Conservation (phyloP, 176 grass and related monocot species). For the Otatea glauca region DNA sequence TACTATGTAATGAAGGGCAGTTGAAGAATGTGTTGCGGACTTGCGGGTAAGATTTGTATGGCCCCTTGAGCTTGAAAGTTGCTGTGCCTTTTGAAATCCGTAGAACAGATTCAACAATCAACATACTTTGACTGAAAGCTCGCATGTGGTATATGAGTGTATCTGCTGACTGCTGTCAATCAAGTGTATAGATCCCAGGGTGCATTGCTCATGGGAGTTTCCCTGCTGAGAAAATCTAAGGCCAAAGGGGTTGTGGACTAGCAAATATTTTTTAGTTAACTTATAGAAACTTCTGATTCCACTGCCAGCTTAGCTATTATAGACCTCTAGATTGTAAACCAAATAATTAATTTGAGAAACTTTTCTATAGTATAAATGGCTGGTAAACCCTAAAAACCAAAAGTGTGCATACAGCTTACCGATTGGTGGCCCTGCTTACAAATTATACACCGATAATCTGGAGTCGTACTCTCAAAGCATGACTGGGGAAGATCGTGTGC, state of each 20-base stretch:
- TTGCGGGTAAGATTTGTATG: background rate
- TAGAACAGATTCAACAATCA: background rate
- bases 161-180: background rate
- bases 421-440: background rate
- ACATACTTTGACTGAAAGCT: background rate
- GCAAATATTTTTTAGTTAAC: slow-evolving; percentile 7
- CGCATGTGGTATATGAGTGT: background rate
- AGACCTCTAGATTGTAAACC: background rate
- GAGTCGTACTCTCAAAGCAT: background rate
- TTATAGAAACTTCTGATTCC: slow-evolving; percentile 3
- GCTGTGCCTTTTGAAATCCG: background rate
- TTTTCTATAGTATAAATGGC: background rate
- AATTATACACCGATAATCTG: slow-evolving; percentile 9
- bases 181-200: background rate
- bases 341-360: background rate
- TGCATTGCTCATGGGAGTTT: background rate
- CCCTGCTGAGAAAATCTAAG: background rate
- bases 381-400: background rate
- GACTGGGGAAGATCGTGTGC: background rate
- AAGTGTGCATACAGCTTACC: background rate
- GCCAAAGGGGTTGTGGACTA: background rate
- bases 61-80: background rate
- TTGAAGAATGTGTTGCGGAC: background rate
- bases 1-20: background rate
- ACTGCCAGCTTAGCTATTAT: background rate